Base-by-base conservation (phyloP, 495 filamentous ascomycete species). In the Penicillium lagena region DNA sequence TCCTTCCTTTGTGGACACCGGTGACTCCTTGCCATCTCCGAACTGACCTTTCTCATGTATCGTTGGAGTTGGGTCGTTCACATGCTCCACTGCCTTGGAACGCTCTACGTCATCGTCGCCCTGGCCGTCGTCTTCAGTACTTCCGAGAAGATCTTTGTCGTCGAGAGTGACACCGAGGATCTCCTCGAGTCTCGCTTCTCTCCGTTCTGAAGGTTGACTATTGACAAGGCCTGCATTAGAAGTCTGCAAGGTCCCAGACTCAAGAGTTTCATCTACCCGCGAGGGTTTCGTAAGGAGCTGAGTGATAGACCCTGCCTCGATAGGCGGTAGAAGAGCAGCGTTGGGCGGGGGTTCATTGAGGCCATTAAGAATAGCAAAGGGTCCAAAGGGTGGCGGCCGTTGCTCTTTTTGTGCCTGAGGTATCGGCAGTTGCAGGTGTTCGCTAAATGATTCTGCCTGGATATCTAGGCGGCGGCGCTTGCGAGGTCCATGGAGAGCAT, bases 261-360 rank as follows among this genome's bases (percentile, higher is more conserved):
- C 67, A 0, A 59, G 47, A 32, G 48, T 43, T 29, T 51, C 44
- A 29, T 49, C 50, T 17, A 58, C 52, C 15, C 56, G 54, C 9
- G 64, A 62, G 7, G 67, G 64, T 40, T 68, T 68, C 4, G 56
- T 63, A 28, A 72, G 45, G 31, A 72, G 60, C 34, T 71, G 63
- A 12, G 66, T 55, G 30, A 74, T 67, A n/a, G 64, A 67, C 13
- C 66, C 66, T 32, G 78, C 74, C 29, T 80, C 76, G 38, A 89
- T 89, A 7, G 83, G 85, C 1, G 86, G 83, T 49, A 89, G 84
- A 9, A 87, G 68, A 17, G 80, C 78, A 39, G 83, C 79, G 55
- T 87, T 80, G 9, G 84, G 85, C 4, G 86, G 86, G 1, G 86
- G 86, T 51, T 87, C 83, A 53, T 84, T 81, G 29, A 89, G 64